phyloP scores from a whole-genome alignment of 257 asterid genomes.

The Solanum chilense region DNA sequence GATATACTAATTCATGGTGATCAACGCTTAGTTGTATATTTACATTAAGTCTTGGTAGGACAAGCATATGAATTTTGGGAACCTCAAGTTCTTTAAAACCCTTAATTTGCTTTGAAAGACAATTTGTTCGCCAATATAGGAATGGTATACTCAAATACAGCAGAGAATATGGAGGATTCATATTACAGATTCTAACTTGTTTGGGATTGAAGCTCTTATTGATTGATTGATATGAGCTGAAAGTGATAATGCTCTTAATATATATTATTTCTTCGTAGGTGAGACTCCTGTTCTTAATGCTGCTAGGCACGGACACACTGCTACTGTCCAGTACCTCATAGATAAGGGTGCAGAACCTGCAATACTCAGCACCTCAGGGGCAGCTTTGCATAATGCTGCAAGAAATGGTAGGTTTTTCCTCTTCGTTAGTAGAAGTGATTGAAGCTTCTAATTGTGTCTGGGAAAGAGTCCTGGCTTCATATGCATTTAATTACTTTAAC shows the following conservation, averaged over 20 bases:
- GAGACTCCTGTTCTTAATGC: conserved; percentile 85
- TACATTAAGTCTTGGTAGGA: background rate
- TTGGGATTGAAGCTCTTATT: background rate
- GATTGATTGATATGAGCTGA: background rate
- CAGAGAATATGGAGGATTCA: background rate
- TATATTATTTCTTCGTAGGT: conserved; percentile 25
- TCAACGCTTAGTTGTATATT: background rate
- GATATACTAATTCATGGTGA: background rate
- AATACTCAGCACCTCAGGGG: conserved; percentile 67
- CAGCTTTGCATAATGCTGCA: conserved; percentile 77
- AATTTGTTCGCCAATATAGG: background rate
- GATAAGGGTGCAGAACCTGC: conserved; percentile 76
- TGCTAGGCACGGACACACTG: conserved; percentile 77
- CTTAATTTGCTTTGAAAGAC: background rate
- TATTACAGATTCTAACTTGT: background rate
- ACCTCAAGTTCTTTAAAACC: background rate
- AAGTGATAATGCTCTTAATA: background rate
- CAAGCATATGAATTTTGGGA: background rate
- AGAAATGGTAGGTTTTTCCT: conserved; percentile 47
- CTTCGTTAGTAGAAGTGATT: background rate
- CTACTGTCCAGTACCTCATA: conserved; percentile 62
- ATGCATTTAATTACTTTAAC: background rate
- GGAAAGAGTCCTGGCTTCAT: background rate
- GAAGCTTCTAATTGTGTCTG: background rate
- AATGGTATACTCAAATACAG: background rate